phyloP scores from a whole-genome alignment of 352 stramenopile genomes.

The Elongisporangium prolatum region DNA sequence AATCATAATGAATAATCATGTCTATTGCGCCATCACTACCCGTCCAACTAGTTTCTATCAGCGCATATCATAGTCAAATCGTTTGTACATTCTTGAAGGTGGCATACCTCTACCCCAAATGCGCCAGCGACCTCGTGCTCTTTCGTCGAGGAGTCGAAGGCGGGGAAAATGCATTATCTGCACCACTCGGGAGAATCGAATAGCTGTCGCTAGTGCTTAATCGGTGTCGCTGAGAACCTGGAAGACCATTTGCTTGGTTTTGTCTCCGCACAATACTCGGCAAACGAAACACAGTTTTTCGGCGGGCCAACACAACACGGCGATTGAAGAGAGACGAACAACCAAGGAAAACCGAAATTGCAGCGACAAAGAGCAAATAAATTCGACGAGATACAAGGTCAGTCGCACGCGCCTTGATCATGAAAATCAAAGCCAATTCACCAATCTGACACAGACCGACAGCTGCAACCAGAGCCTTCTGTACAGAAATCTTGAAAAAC shows the following conservation, averaged over 20 bases:
- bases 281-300: conserved; percentile 55
- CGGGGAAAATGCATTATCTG: conserved; percentile 1
- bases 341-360: conserved; percentile 77
- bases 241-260: neutral
- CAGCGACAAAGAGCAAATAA: conserved; percentile 79
- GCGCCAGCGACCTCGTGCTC: conserved; percentile 13
- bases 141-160: conserved; percentile 24
- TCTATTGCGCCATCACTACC: conserved; percentile 1
- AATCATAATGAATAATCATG: conserved; percentile 10
- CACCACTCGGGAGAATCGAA: neutral
- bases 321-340: conserved; percentile 80
- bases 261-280: conserved; percentile 26
- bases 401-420: conserved; percentile 85
- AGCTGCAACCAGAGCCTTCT: conserved; percentile 68
- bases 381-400: conserved; percentile 77
- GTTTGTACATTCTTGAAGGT: neutral
- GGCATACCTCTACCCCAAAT: conserved; percentile 4
- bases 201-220: neutral
- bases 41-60: neutral
- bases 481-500: conserved; percentile 69
- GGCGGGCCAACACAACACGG: conserved; percentile 53
- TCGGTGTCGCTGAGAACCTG: neutral
- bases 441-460: conserved; percentile 80
- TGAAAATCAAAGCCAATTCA: conserved; percentile 85
- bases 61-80: conserved; percentile 1